phyloP scores from a whole-genome alignment of 495 filamentous ascomycete species.

The Xylaria intraflava region DNA sequence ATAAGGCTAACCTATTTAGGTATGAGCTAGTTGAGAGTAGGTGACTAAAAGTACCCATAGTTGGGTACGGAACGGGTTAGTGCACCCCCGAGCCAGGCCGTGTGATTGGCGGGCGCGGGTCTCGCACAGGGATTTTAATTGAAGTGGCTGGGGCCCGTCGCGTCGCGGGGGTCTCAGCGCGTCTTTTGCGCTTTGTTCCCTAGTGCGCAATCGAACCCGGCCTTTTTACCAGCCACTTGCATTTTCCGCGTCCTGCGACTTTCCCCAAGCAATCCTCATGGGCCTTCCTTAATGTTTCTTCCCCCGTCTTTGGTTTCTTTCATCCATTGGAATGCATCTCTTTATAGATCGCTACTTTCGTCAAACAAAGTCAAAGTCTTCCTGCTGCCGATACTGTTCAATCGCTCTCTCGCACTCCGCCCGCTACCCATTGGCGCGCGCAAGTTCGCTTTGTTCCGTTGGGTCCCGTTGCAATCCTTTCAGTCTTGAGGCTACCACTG shows the following conservation, averaged over 20 bases:
- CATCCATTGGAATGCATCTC: neutral
- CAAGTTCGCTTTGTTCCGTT: neutral
- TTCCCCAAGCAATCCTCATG: neutral
- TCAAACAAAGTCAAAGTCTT: conserved; percentile 4
- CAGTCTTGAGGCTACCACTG: neutral
- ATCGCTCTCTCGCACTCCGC: neutral
- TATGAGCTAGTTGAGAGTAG: too few relatives aligned
- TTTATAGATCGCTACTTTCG: neutral
- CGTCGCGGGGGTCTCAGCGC: conserved; percentile 16
- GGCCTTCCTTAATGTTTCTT: conserved; percentile 3
- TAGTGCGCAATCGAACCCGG: conserved; percentile 12
- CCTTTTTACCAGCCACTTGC: conserved; percentile 23
- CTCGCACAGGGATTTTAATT: conserved; percentile 27
- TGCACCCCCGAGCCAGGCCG: neutral
- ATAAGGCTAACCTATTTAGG: too few relatives aligned
- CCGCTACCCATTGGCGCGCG: neutral
- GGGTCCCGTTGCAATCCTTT: neutral
- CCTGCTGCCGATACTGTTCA: conserved; percentile 9
- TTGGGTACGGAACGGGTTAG: too few relatives aligned
- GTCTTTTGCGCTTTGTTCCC: neutral
- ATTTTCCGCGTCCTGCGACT: too few relatives aligned
- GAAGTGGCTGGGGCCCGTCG: conserved; percentile 26
- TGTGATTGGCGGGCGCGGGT: neutral
- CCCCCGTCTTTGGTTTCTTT: conserved; percentile 4
- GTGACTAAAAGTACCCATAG: too few relatives aligned